Conservation (phyloP, 345 rosid genomes). For the Aquilaria malaccensis region DNA sequence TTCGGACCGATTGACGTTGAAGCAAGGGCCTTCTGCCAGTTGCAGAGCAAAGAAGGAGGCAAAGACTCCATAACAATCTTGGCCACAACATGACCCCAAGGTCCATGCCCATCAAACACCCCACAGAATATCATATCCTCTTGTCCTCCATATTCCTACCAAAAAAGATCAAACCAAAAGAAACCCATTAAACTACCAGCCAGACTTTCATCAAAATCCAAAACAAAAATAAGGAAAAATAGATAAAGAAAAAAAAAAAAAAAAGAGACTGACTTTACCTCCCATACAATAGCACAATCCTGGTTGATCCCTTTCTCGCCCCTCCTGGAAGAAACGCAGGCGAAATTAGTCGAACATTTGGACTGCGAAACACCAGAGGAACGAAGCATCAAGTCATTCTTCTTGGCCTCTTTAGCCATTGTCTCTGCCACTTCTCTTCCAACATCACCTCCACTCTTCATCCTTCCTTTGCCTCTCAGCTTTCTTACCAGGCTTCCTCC, state of each 20-base stretch:
- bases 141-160: conserved; percentile 71
- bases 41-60: conserved; percentile 53
- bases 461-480: conserved; percentile 39
- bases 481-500: conserved; percentile 39
- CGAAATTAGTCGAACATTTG: conserved; percentile 33
- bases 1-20: conserved; percentile 25
- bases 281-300: conserved; percentile 69
- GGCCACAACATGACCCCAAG: conserved; percentile 72
- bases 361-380: conserved; percentile 44
- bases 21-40: conserved; percentile 59
- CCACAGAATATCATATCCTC: conserved; percentile 75
- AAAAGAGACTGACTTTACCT: conserved; percentile 27
- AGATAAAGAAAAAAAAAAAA: no score
- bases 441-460: conserved; percentile 19
- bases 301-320: conserved; percentile 77
- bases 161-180: neutral
- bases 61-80: conserved; percentile 41
- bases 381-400: conserved; percentile 46
- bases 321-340: conserved; percentile 59
- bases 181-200: neutral
- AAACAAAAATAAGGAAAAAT: no score
- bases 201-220: neutral
- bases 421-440: conserved; percentile 56
- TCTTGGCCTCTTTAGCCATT: conserved; percentile 55
- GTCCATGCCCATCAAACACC: conserved; percentile 84